These are phyloP conservation scores for Cichorium intybus DNA, from an alignment of 140 eudicot genomes.

Conservation along the genomic window DNA sequence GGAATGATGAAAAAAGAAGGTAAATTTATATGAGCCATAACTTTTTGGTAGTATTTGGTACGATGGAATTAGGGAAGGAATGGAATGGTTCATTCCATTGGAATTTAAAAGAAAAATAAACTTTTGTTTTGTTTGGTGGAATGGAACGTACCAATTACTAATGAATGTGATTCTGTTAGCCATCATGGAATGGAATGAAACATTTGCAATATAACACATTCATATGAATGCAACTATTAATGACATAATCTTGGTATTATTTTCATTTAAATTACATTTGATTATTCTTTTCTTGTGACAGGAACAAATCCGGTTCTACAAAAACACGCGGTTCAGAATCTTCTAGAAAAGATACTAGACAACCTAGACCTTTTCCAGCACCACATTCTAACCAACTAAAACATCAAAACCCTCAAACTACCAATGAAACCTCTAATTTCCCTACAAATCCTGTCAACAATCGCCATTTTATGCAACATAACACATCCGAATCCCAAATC, in stretches of 20 bases:
- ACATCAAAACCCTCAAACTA: background rate
- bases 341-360: constrained; percentile 33
- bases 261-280: too few relatives aligned
- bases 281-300: constrained; percentile 3
- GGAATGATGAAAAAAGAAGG: constrained; percentile 69
- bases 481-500: constrained; percentile 33
- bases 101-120: too few relatives aligned
- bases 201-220: too few relatives aligned
- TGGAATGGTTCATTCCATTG: too few relatives aligned
- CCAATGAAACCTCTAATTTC: too few relatives aligned
- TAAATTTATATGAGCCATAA: background rate
- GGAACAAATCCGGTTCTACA: constrained; percentile 46
- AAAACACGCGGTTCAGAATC: constrained; percentile 44
- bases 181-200: too few relatives aligned
- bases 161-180: too few relatives aligned
- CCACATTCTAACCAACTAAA: constrained; percentile 37
- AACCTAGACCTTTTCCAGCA: constrained; percentile 51
- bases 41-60: background rate
- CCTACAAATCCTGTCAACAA: background rate
- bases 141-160: too few relatives aligned
- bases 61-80: too few relatives aligned
- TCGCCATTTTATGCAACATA: constrained; percentile 6
- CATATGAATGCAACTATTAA: too few relatives aligned
- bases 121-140: too few relatives aligned
- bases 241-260: too few relatives aligned